Base-by-base conservation (phyloP, 2,329 filamentous ascomycete genomes). In the Phyllosticta citribraziliensis region DNA sequence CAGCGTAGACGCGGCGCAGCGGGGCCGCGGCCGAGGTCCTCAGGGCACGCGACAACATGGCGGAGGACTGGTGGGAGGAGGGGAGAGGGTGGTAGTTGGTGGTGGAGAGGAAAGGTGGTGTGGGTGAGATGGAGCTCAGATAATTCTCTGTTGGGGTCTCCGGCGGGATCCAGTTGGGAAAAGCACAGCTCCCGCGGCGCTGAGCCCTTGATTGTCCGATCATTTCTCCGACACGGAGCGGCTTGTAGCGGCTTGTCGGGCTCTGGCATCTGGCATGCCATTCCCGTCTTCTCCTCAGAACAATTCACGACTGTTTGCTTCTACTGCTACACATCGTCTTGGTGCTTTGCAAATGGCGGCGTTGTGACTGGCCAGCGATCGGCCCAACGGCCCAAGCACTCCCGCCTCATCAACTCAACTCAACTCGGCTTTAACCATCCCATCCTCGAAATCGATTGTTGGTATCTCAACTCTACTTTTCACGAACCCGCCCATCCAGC, bases 31-130 rank as follows among this genome's bases (percentile, higher is more conserved):
- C 70, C 67, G 68, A 72, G 66, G 69, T 68, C 71, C 73, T 70
- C 62, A 74, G 69, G 65, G 73, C 70, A 69, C 73, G 69, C 58
- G 73, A 74, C 66, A 75, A 68, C 73, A 75, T 75, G 55, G 33
- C 58, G 55, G 56, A 57, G 61, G 57, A 57, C 53, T 55, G 60
- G 60, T 52, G 55, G 50, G 40, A 55, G 52, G 53, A 58, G 60
- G 52, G 56, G 25, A 54, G 59, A 55, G 40, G 52, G 47, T 25
- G 50, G 59, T 61, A 30, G 59, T 24, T 61, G 59, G 59, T 47
- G 59, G 55, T 57, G 59, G 59, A 56, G 40, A 47, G 33, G 59
- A 56, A 30, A 56, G 58, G 58, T 54, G 47, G 56, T 53, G 55
- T 61, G 59, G 59, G 53, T 55, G 59, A 60, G 58, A 61, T 61